Evolutionary conservation across 305 asterid species (phyloP), one percentile per base, ranked within the genome.

Genomic region (Plantago rigida): DNA sequence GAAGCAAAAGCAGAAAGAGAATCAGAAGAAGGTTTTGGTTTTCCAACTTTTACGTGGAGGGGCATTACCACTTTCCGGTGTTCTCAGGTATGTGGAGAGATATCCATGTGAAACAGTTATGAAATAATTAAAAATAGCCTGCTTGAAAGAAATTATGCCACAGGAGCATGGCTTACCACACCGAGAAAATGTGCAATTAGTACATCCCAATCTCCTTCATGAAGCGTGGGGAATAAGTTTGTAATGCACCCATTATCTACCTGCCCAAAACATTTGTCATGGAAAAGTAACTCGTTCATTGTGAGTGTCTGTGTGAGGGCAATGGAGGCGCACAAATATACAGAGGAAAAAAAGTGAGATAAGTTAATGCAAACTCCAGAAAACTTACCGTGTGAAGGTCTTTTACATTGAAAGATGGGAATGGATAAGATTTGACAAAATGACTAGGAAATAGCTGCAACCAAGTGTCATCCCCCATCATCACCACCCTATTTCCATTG

Each of bases 391-490:
- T 91, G 62, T 91, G 69, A 66, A 91, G 95, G 78, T 91, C 98
- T 78, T 91, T 91, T 69, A 91, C 98, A 68, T 91, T 91, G 73
- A 91, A 91, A 51, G 98, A 91, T 22, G 98, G 98, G 70, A 78
- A 87, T 3, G 98, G 96, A 75, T 82, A 76, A 60, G 92, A 84
- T 66, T 41, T 66, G 59, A 76, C 63, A 49, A 91, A 91, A 75
- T 87, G 95, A 67, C 80, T 54, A 45, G 98, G 96, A 79, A 91
- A 91, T 66, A 91, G 74, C 69, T 91, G 95, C 71, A 78, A 52
- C 98, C 98, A 91, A 7, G 98, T 91, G 70, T 91, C 98, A 65
- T 91, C 96, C 63, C 96, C 98, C 98, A 91, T 91, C 96, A 91
- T 84, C 75, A 82, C 83, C 73, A 87, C 96, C 60, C 88, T 79